Evolutionary conservation across 2,329 filamentous ascomycete species (phyloP).

Genomic region (Trichoderma aggressivum): DNA sequence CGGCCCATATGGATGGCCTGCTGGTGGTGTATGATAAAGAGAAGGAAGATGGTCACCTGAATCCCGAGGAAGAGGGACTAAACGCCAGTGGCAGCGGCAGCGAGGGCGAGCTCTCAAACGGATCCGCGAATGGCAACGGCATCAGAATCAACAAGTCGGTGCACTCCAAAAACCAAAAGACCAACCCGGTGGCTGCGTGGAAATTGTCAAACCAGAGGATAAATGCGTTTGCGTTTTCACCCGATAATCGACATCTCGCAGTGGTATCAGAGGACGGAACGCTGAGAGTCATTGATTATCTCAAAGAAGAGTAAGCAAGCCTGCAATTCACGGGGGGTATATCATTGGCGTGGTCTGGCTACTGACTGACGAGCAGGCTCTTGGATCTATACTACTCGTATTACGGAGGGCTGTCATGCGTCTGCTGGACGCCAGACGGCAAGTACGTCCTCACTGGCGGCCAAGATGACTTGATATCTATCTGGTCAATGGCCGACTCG

Average conservation of each 20-base stretch:
- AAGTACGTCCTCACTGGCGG: constrained; percentile 94
- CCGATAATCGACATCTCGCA: constrained; percentile 80
- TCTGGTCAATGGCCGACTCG: constrained; percentile 85
- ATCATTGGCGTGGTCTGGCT: background rate
- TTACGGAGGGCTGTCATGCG: constrained; percentile 88
- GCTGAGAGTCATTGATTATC: constrained; percentile 84
- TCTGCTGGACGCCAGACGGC: constrained; percentile 96
- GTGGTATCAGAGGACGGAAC: constrained; percentile 90
- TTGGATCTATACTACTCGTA: constrained; percentile 85
- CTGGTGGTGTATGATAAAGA: constrained; percentile 96
- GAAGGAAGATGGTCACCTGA: constrained; percentile 81
- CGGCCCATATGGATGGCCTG: constrained; percentile 86
- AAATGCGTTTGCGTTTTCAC: constrained; percentile 89
- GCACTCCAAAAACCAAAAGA: constrained; percentile 88
- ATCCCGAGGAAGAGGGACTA: constrained; percentile 59
- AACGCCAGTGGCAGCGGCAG: constrained; percentile 72
- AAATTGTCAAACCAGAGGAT: constrained; percentile 87
- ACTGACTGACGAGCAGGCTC: constrained; percentile 51
- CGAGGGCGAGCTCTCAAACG: constrained; percentile 37
- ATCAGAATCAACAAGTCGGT: constrained; percentile 86
- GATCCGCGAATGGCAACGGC: constrained; percentile 36
- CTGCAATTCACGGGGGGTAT: background rate
- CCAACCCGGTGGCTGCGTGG: constrained; percentile 89
- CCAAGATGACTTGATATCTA: constrained; percentile 92
- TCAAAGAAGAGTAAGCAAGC: constrained; percentile 73